A percentile compares a stretch with the other conserved stretches of the same genome.
Conservation (phyloP, 2,329 filamentous ascomycete genomes). For the Phaeoacremonium minimum region DNA sequence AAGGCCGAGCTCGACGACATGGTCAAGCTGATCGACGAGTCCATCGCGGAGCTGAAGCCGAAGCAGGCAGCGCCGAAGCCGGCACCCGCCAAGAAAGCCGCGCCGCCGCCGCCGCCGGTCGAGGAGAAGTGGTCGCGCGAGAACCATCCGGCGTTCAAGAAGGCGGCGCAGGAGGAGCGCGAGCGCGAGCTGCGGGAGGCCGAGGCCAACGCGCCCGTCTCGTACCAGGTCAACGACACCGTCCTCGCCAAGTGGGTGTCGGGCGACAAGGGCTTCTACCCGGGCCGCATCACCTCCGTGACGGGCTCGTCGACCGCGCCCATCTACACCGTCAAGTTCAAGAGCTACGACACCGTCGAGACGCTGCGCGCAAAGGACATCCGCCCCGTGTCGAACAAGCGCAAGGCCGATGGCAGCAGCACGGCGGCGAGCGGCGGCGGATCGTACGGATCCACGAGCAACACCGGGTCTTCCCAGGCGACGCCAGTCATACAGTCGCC, state of each 20-base stretch:
- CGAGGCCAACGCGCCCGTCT: slow-evolving; percentile 30
- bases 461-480: slow-evolving; percentile 40
- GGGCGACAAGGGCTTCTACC: slow-evolving; percentile 86
- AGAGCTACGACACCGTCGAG: slow-evolving; percentile 82
- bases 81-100: slow-evolving; percentile 33
- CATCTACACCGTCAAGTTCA: slow-evolving; percentile 93
- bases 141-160: slow-evolving; percentile 75
- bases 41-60: slow-evolving; percentile 75
- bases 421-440: slow-evolving; percentile 29
- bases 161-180: slow-evolving; percentile 49
- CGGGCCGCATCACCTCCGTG: slow-evolving; percentile 87
- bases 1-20: slow-evolving; percentile 78
- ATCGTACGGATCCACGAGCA: slow-evolving; percentile 12
- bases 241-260: slow-evolving; percentile 89
- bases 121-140: slow-evolving; percentile 75
- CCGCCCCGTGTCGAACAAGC: slow-evolving; percentile 73
- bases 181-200: slow-evolving; percentile 34
- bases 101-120: slow-evolving; percentile 39
- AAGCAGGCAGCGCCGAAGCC: slow-evolving; percentile 33
- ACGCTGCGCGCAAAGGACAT: slow-evolving; percentile 80
- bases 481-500: slow-evolving; percentile 40
- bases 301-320: slow-evolving; percentile 88
- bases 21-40: slow-evolving; percentile 73
- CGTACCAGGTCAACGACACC: slow-evolving; percentile 82
- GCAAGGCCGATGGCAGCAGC: slow-evolving; percentile 74